Evolutionary conservation across 2,329 filamentous ascomycete species (phyloP).

Genomic region (Trichoderma koningii): DNA sequence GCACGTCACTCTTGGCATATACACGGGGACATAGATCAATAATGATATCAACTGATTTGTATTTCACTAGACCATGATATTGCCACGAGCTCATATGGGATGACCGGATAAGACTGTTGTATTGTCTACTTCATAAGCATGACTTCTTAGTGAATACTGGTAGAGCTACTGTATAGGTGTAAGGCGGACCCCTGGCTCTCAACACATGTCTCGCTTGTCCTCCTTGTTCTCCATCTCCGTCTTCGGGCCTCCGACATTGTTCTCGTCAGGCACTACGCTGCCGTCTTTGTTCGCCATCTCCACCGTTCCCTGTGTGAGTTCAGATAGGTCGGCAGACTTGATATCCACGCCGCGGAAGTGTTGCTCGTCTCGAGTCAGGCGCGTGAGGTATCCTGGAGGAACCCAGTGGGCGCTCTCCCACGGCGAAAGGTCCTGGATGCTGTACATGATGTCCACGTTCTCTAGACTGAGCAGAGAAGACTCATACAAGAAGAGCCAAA

Average conservation of each 20-base stretch:
- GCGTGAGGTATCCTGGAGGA: constrained; percentile 48
- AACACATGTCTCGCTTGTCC: background rate
- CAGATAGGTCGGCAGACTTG: background rate
- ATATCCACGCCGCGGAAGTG: constrained; percentile 33
- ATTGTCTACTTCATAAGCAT: constrained; percentile 10
- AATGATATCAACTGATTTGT: constrained; percentile 11
- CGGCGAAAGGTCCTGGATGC: constrained; percentile 58
- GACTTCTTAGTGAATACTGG: constrained; percentile 6
- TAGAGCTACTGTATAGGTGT: background rate
- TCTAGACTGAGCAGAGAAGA: constrained; percentile 66
- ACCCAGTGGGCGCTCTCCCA: constrained; percentile 61
- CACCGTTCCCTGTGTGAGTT: constrained; percentile 24
- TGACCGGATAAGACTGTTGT: background rate
- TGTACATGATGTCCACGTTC: constrained; percentile 72
- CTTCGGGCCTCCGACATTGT: background rate
- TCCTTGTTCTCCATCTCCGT: background rate
- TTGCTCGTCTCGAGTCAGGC: constrained; percentile 41
- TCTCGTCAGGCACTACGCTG: background rate
- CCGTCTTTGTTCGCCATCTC: constrained; percentile 23
- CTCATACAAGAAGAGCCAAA: constrained; percentile 72
- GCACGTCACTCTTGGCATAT: constrained; percentile 7
- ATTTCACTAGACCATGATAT: background rate
- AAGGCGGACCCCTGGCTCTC: background rate
- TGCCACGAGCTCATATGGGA: background rate
- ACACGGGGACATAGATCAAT: constrained; percentile 1